Conservation (phyloP, 805 yeast genomes). For the Pichia sporocuriosa region DNA sequence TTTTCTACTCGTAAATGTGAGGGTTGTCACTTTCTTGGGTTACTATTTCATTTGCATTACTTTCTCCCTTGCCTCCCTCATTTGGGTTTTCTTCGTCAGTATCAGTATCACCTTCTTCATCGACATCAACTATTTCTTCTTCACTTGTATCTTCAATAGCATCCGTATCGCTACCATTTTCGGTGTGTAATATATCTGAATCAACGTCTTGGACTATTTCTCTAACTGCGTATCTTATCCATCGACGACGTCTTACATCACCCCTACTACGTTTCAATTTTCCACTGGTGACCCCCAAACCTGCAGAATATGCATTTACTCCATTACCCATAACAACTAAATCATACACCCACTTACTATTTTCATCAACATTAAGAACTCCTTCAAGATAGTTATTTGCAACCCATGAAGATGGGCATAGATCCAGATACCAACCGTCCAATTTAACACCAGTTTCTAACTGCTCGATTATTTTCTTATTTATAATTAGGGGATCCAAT, state of each 20-base stretch:
- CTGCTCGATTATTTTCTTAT: conserved; percentile 10
- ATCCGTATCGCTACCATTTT: background rate
- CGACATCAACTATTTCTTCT: background rate
- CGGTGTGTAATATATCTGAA: background rate
- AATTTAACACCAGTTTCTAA: conserved; percentile 14
- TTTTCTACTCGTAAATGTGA: too few species aligned
- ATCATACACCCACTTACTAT: conserved; percentile 86
- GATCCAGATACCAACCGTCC: conserved; percentile 60
- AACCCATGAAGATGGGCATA: conserved; percentile 62
- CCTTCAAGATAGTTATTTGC: conserved; percentile 40
- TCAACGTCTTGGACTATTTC: conserved; percentile 13
- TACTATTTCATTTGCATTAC: conserved; percentile 4
- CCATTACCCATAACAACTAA: conserved; percentile 20
- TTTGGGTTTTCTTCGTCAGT: background rate
- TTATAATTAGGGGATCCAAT: conserved; percentile 6
- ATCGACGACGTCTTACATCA: conserved; percentile 55
- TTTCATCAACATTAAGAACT: conserved; percentile 56
- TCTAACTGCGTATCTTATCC: conserved; percentile 45
- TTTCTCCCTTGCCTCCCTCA: background rate
- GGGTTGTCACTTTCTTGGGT: too few species aligned
- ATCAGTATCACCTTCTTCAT: conserved; percentile 1
- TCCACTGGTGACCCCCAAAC: conserved; percentile 17
- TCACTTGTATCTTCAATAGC: background rate
- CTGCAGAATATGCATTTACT: conserved; percentile 19
- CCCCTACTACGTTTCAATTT: conserved; percentile 28